phyloP scores from a whole-genome alignment of 75 land plant genomes.

The Adiantum capillusveneris region DNA sequence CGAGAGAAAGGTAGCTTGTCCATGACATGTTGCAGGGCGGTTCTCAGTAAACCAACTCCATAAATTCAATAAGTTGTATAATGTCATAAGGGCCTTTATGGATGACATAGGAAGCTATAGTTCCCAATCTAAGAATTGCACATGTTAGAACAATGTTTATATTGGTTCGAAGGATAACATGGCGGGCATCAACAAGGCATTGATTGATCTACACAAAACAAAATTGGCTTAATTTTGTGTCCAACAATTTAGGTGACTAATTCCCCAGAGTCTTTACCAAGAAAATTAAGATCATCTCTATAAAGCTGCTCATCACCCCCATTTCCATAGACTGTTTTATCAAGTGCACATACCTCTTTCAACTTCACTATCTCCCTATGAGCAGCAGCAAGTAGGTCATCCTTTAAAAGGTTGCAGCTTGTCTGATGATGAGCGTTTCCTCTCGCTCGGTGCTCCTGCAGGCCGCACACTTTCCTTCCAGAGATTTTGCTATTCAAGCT shows the following conservation, averaged over 20 bases:
- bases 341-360: slow-evolving; percentile 15
- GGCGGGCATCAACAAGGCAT: slow-evolving; percentile 2
- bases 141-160: too few species aligned
- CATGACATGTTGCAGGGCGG: too few species aligned
- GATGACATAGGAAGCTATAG: too few species aligned
- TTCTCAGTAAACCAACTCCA: too few species aligned
- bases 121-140: too few species aligned
- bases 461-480: not conserved
- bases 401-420: slow-evolving; percentile 6
- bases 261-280: not conserved
- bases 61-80: too few species aligned
- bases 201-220: slow-evolving; percentile 14
- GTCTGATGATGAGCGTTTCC: not conserved
- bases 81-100: too few species aligned
- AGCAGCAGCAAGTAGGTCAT: slow-evolving; percentile 21
- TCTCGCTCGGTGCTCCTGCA: slow-evolving; percentile 1
- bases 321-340: not conserved
- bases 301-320: not conserved
- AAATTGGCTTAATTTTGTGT: not conserved
- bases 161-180: too few species aligned
- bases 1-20: too few species aligned
- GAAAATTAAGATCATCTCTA: not conserved
- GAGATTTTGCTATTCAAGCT: not conserved
- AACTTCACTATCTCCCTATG: slow-evolving; percentile 14
- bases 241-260: not conserved